Evolutionary conservation across 306 rosid species (phyloP).

Genomic region (Macrotyloma uniflorum): DNA sequence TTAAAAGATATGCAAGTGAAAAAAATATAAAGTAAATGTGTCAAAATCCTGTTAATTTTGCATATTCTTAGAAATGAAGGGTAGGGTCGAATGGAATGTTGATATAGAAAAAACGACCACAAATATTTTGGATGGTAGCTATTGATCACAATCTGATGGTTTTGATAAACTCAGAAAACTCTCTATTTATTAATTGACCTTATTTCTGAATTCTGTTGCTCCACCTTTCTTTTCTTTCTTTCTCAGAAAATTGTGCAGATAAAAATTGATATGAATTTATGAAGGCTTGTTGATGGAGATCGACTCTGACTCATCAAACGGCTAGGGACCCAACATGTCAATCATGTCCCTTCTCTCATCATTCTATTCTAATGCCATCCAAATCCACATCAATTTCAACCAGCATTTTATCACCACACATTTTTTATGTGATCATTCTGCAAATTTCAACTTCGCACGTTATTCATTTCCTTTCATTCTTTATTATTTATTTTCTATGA

Average conservation of each 20-base stretch:
- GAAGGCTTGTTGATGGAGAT: no score
- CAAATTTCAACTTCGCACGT: not conserved
- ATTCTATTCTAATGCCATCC: not conserved
- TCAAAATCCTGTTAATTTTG: no score
- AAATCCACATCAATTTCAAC: not conserved
- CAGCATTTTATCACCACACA: not conserved
- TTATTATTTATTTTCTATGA: no score
- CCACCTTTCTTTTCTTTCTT: constrained; percentile 6
- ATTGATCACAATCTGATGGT: not conserved
- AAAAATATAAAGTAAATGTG: no score
- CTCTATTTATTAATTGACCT: not conserved
- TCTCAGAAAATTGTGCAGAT: no score
- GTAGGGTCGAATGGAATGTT: no score
- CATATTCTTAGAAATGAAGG: no score
- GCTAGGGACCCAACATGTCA: constrained; percentile 7
- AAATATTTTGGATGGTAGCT: not conserved
- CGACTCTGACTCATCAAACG: not conserved
- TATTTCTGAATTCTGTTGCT: not conserved
- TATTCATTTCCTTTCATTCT: not conserved
- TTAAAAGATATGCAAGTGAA: no score
- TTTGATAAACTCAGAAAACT: not conserved
- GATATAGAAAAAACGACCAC: no score
- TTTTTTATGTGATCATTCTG: not conserved
- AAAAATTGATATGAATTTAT: no score
- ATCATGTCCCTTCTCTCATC: not conserved